Percentiles rank a stretch among this genome's conserved stretches.
These are phyloP conservation scores for Candida neerlandica DNA, from an alignment of 1,139 yeast genomes.

Conservation along the genomic window DNA sequence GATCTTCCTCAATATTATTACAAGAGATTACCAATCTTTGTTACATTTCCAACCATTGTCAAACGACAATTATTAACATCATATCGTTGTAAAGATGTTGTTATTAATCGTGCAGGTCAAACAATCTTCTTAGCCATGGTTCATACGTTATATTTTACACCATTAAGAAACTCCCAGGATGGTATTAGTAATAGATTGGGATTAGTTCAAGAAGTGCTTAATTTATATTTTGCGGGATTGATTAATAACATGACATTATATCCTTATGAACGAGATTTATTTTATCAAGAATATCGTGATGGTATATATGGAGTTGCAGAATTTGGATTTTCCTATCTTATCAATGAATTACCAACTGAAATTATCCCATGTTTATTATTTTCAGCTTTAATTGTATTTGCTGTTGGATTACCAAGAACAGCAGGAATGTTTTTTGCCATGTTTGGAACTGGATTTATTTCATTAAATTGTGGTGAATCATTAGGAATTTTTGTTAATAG, in stretches of 20 bases:
- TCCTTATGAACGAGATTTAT: conserved; percentile 72
- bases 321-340: conserved; percentile 64
- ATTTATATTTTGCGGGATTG: conserved; percentile 78
- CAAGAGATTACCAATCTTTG: conserved; percentile 24
- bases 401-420: conserved; percentile 72
- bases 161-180: conserved; percentile 56
- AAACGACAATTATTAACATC: conserved; percentile 49
- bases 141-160: conserved; percentile 71
- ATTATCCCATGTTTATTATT: conserved; percentile 60
- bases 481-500: conserved; percentile 79
- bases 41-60: conserved; percentile 33
- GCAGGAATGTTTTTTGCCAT: conserved; percentile 68
- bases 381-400: conserved; percentile 64
- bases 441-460: conserved; percentile 55
- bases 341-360: conserved; percentile 77
- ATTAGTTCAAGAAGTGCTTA: conserved; percentile 69
- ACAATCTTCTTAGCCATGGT: conserved; percentile 65
- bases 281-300: conserved; percentile 79
- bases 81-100: conserved; percentile 59
- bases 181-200: conserved; percentile 74
- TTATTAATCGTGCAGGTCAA: conserved; percentile 70
- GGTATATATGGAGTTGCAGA: conserved; percentile 69
- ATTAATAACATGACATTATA: conserved; percentile 74
- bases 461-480: conserved; percentile 79
- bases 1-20: conserved; percentile 24